Base-by-base conservation (phyloP, 208 protist species). In the Crithidia acanthocephali region DNA sequence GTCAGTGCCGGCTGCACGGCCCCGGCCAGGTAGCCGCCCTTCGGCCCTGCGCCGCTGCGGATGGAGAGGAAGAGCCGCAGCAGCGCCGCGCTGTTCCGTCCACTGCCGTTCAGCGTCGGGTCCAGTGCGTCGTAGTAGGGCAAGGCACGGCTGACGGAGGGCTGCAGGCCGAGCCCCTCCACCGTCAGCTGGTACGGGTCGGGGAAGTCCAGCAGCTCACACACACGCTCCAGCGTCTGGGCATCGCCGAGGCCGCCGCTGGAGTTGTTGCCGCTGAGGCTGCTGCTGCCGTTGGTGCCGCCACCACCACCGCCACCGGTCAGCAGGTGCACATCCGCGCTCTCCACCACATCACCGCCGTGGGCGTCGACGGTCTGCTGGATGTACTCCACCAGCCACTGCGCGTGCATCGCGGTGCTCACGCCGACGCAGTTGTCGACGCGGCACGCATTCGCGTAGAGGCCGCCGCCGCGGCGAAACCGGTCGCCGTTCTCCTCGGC, bases 61-160 rank as follows among this genome's bases (percentile, higher is more conserved):
- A 85, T 93, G 45, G 99, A 98, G 40, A 99, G 85, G 76, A 99
- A 99, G n/a, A 99, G 88, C 27, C 93, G 91, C 35, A 98, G 85
- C 13, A 99, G 75, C 61, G 86, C 84, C 3, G 88, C 81, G 60
- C 87, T 83, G 58, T 82, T 88, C 37, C 88, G 70, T 8, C 98
- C 98, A 42, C 88, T 87, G 40, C 92, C 95, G 80, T 99, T 99
- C 67, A 99, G 94, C 69, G 95, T 86, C 23, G 95, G 77, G 74
- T 99, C 99, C 60, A 99, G 98, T 20, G 92, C 92, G 78, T 99
- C 97, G 81, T 99, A 99, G 70, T 97, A 93, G 28, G 73, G 79
- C 45, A 72, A 56, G 10, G 68, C 56, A 0, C 72, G 74, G 18
- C 58, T 59, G 27, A 76, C 68, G 40, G 61, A 73, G 16, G 96